Base-by-base conservation (phyloP, 306 rosid genomes). In the Datisca glomerata region DNA sequence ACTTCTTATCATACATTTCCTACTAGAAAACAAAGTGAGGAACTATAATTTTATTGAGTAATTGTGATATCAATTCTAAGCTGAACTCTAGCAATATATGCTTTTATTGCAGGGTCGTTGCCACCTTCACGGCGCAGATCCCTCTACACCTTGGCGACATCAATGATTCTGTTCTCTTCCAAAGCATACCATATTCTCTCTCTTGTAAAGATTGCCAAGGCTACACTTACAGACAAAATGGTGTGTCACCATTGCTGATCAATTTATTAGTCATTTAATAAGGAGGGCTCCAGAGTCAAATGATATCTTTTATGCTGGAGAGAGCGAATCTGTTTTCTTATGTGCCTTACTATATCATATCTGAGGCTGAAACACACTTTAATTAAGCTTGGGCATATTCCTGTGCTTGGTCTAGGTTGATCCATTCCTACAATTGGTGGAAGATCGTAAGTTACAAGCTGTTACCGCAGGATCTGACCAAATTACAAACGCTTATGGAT, bases 111-210 rank as follows among this genome's bases (percentile, higher is more conserved):
- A 84, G 98, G 92, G 51, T n/a, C 65, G 36, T 36, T 91, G 59
- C 81, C 86, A 45, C 82, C 98, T 37, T 91, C 96, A 10, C 81
- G 86, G 4, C 68, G 85, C 24, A 70, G 98, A 66, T 91, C 96
- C 46, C 74, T 91, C 18, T 73, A 72, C 69, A 64, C 76, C 59
- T 60, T 84, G 59, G 96, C 98, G 60, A 66, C 75, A 45, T 72
- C 96, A n/a, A 84, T 84, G 98, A 80, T 80, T 64, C 63, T 84
- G 50, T 71, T 91, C 63, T 67, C 82, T 21, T 70, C 86, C 37
- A 78, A 70, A 63, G 79, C 91, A 45, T 84, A 54, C 69, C 59
- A 64, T 55, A 67, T 91, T 56, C 56, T 35, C 32, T 52, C 81
- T 52, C 80, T 91, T 38, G 76, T 65, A 55, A 23, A 59, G 7